Evolutionary conservation across 2,329 filamentous ascomycete species (phyloP).

Genomic region (Fusarium pseudonygamai): DNA sequence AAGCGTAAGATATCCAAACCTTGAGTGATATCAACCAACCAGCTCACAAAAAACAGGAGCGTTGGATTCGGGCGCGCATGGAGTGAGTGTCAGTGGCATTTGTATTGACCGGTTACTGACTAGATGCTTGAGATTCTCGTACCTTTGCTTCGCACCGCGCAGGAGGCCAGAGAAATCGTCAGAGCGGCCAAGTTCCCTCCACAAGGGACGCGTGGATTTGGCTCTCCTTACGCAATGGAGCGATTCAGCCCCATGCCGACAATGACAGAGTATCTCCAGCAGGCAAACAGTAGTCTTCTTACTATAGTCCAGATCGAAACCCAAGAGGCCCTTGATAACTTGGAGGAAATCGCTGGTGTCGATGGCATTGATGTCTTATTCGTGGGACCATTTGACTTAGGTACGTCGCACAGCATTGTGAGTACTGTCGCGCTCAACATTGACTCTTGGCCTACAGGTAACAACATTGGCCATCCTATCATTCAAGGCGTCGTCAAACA

Average conservation of each 20-base stretch:
- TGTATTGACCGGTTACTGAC: fast-evolving
- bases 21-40: fast-evolving
- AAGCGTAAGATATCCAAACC: neutral
- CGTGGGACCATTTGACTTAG: neutral
- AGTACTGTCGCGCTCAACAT: fast-evolving
- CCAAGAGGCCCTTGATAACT: neutral
- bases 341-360: neutral
- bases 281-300: neutral
- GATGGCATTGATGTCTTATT: neutral
- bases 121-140: fast-evolving
- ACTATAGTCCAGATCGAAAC: neutral
- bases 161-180: neutral
- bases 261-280: neutral
- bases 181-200: neutral
- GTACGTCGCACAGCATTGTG: neutral
- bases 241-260: neutral
- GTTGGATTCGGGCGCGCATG: neutral
- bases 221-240: neutral
- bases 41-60: neutral
- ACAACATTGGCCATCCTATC: neutral
- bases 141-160: neutral
- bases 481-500: neutral
- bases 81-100: neutral
- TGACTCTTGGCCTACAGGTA: fast-evolving
- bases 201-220: neutral